These are phyloP conservation scores for Colletotrichum siamense DNA, from an alignment of 2,329 filamentous ascomycete genomes.

Conservation along the genomic window DNA sequence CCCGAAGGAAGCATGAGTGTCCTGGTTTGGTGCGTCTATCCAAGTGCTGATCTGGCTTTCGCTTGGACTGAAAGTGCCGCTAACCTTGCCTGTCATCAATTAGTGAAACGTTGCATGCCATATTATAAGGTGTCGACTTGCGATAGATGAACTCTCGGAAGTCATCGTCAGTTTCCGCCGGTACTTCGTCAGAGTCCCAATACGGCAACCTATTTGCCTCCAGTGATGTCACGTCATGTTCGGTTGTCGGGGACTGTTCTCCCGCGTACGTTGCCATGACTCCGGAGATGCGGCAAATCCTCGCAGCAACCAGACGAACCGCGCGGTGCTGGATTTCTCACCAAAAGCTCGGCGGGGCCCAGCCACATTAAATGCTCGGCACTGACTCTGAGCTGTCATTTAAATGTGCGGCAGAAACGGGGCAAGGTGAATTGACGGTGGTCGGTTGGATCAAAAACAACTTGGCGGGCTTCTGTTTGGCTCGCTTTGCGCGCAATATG, in stretches of 20 bases:
- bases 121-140: no score
- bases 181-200: neutral
- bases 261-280: fast-evolving
- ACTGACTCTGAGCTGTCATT: fast-evolving
- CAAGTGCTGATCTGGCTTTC: neutral
- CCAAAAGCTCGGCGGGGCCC: neutral
- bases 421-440: neutral
- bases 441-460: neutral
- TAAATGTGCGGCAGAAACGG: neutral
- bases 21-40: neutral
- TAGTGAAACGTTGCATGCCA: no score
- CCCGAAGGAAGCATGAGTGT: neutral
- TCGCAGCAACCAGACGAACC: neutral
- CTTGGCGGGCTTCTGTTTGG: neutral
- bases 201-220: fast-evolving
- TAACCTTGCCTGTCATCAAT: neutral
- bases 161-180: neutral
- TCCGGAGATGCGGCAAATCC: neutral
- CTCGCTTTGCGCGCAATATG: neutral
- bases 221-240: fast-evolving
- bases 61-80: neutral
- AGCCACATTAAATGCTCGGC: neutral
- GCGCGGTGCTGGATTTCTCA: neutral
- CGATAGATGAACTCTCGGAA: neutral
- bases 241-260: neutral